Percentiles rank a stretch among this genome's conserved stretches.
These are phyloP conservation scores for Marchantia paleacea DNA, from an alignment of 225 moss, liverwort and hornwort genomes.

Conservation along the genomic window DNA sequence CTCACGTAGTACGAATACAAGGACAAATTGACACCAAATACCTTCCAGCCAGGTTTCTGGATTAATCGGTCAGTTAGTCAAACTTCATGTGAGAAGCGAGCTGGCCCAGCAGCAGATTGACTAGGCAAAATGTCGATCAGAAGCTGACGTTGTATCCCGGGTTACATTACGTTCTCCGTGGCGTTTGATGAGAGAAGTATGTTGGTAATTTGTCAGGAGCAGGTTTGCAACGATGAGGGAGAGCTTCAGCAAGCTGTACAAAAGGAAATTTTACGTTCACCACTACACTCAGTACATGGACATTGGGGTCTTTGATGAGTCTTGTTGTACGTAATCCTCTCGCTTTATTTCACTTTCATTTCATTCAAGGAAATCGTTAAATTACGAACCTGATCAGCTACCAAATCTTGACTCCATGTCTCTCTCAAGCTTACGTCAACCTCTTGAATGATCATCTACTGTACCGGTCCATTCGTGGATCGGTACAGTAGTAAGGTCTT, in stretches of 20 bases:
- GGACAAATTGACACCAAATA: too few relatives aligned
- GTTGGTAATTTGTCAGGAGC: slow-evolving; percentile 12
- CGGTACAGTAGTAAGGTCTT: too few relatives aligned
- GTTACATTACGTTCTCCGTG: too few relatives aligned
- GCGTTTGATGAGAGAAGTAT: neutral
- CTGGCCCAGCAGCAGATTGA: neutral
- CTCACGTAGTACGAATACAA: too few relatives aligned
- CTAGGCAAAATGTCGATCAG: neutral
- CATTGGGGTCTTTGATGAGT: slow-evolving; percentile 26
- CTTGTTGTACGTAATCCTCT: slow-evolving; percentile 23
- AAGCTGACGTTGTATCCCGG: too few relatives aligned
- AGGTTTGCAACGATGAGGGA: slow-evolving; percentile 39
- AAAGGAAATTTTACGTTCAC: slow-evolving; percentile 39
- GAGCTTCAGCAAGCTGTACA: slow-evolving; percentile 43
- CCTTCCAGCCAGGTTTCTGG: too few relatives aligned
- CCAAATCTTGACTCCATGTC: too few relatives aligned
- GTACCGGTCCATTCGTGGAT: too few relatives aligned
- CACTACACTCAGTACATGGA: slow-evolving; percentile 49
- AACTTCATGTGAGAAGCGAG: neutral
- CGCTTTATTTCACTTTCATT: too few relatives aligned
- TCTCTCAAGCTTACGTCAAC: too few relatives aligned
- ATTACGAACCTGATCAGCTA: neutral
- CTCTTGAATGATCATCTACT: too few relatives aligned
- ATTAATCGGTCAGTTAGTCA: too few relatives aligned
- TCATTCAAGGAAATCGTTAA: neutral